Evolutionary conservation across 495 filamentous ascomycete species (phyloP).

Genomic region (Xylaria acuta): DNA sequence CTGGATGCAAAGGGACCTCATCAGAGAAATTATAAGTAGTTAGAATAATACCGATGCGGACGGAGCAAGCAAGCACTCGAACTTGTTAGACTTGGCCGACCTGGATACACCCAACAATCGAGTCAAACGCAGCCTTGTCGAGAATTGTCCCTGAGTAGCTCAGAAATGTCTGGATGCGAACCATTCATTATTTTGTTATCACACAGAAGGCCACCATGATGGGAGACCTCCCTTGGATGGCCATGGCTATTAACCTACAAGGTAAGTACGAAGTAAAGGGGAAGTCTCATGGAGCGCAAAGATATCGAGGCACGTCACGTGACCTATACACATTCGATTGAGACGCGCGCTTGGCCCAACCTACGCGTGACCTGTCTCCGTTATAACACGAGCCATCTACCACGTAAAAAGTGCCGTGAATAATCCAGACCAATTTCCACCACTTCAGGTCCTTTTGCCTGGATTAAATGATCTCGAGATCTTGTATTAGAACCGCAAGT

Average conservation of each 20-base stretch:
- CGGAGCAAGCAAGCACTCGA: background rate
- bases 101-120: background rate
- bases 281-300: background rate
- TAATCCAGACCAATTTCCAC: background rate
- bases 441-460: background rate
- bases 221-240: background rate
- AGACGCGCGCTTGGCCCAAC: conserved; percentile 2
- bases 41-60: background rate
- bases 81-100: background rate
- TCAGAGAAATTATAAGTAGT: background rate
- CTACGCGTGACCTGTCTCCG: background rate
- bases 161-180: background rate
- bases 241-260: background rate
- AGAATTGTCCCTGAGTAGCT: background rate
- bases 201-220: background rate
- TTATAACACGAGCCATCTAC: background rate
- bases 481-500: background rate
- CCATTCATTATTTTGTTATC: background rate
- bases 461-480: background rate
- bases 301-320: background rate
- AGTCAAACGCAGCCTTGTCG: background rate
- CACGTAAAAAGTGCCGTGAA: background rate
- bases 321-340: background rate
- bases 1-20: background rate
- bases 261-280: too few species aligned